Evolutionary conservation across 495 filamentous ascomycete genomes (phyloP), one percentile per base, ranked within the genome.

Genomic region (Venustampulla echinocandica): DNA sequence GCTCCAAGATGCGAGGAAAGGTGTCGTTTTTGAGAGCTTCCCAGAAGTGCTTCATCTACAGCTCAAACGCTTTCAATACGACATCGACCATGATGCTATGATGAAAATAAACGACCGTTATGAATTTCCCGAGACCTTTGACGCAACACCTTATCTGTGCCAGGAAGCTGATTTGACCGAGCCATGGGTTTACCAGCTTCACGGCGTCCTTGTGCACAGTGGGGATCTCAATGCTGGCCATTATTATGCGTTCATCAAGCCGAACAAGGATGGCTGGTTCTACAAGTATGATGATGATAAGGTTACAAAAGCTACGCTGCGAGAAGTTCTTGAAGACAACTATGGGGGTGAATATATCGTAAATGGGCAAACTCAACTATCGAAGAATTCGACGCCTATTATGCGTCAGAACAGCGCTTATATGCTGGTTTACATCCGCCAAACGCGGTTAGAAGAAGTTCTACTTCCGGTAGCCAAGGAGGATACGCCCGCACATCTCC

Each of bases 41-140:
- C 92, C 92, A 13, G 85, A 95, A 39, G 89, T 99, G 10, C 65
- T 99, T 27, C 89, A 99, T 61, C 71, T 99, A 15, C 92, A 99
- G 62, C 75, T 99, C 32, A 99, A 99, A 64, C 83, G 92, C 15
- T 99, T 99, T 63, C 89, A 96, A 60, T 99, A 99, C 60, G 90
- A 99, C 65, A 79, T 96, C 51, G 81, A 94, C 36, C 81, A 84
- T 41, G 88, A 96, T 62, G 88, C 86, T 18, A 95, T 95, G 92
- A 94, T 90, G 80, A 99, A 99, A 67, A 85, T 99, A 59, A 97
- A 99, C 60, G 92, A 97, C 59, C 84, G 90, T 38, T 95, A 95
- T 63, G 92, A 95, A 49, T 99, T 96, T 62, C 92, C 92, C 4
- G 87, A 96, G 58, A 76, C 84, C 53, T 93, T 93, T 57, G 89